These are phyloP conservation scores for Colletotrichum filicis DNA, from an alignment of 2,329 filamentous ascomycete genomes.

Conservation along the genomic window DNA sequence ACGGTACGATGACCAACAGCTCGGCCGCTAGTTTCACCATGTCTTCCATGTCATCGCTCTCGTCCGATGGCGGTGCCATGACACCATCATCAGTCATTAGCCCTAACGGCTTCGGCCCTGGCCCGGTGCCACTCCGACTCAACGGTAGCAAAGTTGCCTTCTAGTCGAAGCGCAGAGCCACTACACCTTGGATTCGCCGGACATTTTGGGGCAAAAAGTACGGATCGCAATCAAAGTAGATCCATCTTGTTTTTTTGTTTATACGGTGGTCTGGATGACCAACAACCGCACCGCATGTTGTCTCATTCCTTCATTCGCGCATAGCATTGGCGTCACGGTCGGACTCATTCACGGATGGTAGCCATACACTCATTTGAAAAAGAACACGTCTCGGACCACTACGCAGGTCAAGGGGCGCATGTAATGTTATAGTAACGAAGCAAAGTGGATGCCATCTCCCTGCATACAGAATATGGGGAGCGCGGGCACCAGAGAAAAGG, in stretches of 20 bases:
- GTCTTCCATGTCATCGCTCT: conserved; percentile 52
- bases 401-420: conserved; percentile 13
- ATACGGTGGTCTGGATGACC: conserved; percentile 16
- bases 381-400: conserved; percentile 1
- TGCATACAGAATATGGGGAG: conserved; percentile 19
- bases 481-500: background rate
- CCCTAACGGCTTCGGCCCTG: conserved; percentile 41
- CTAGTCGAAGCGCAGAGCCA: conserved; percentile 40
- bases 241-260: background rate
- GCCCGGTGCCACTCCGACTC: conserved; percentile 43
- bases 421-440: conserved; percentile 30
- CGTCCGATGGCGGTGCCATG: conserved; percentile 49
- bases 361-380: conserved; percentile 32
- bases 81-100: conserved; percentile 46
- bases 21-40: conserved; percentile 36
- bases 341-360: conserved; percentile 25
- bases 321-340: conserved; percentile 35
- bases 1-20: conserved; percentile 56
- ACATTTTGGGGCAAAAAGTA: conserved; percentile 23
- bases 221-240: conserved; percentile 1
- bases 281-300: conserved; percentile 16
- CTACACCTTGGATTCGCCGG: conserved; percentile 32
- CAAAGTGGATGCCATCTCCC: conserved; percentile 22
- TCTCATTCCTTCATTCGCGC: conserved; percentile 22
- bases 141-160: conserved; percentile 52